Conservation (phyloP, 1,284 basidiomycete species). For the Fomitopsis betulina region DNA sequence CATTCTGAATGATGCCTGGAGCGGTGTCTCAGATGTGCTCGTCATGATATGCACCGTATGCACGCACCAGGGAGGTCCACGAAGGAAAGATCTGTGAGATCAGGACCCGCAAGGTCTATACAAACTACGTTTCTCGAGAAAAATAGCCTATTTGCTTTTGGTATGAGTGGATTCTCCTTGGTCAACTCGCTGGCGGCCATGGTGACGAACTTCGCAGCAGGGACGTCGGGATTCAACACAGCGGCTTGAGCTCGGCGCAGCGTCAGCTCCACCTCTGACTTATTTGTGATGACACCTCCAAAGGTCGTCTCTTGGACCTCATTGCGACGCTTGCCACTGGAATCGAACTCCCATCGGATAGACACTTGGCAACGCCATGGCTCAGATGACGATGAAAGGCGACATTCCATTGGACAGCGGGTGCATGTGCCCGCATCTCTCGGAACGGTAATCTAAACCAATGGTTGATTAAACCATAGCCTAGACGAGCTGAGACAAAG, state of each 20-base stretch:
- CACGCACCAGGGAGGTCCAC: slow-evolving; percentile 40
- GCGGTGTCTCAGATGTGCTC: no score
- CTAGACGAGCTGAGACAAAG: not conserved
- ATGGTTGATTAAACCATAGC: not conserved
- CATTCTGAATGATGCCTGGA: slow-evolving; percentile 54
- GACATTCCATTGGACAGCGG: slow-evolving; percentile 26
- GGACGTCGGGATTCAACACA: slow-evolving; percentile 33
- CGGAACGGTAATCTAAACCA: slow-evolving; percentile 18
- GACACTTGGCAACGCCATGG: slow-evolving; percentile 31
- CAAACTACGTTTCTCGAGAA: slow-evolving; percentile 44
- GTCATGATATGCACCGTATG: slow-evolving; percentile 18
- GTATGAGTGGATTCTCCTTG: not conserved
- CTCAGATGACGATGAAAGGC: slow-evolving; percentile 14
- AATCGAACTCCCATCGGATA: slow-evolving; percentile 26
- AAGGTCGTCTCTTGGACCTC: slow-evolving; percentile 32
- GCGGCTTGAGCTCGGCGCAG: slow-evolving; percentile 43
- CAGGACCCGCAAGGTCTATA: slow-evolving; percentile 39
- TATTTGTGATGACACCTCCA: slow-evolving; percentile 29
- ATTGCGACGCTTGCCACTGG: slow-evolving; percentile 12
- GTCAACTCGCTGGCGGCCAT: slow-evolving; percentile 20
- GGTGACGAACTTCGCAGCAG: slow-evolving; percentile 18
- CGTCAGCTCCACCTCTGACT: slow-evolving; percentile 32
- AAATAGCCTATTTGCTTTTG: slow-evolving; percentile 18
- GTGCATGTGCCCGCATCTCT: slow-evolving; percentile 22
- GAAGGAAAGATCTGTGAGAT: slow-evolving; percentile 39